These are phyloP conservation scores for Carex arenaria DNA, from an alignment of 202 grass and related monocot genomes.

Conservation along the genomic window DNA sequence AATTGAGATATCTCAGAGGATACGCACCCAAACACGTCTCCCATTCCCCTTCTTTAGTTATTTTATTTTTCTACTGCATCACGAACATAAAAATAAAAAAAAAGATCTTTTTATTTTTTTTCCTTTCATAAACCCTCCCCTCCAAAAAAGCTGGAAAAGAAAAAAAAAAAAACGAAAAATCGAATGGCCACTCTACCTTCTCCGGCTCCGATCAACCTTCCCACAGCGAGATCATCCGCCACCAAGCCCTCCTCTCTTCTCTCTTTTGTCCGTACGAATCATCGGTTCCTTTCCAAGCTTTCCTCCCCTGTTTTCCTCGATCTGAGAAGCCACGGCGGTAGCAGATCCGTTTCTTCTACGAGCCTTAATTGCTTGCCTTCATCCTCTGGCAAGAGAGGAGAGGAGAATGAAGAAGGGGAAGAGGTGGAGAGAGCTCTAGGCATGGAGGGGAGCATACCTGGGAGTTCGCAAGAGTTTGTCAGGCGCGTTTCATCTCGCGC, in stretches of 20 bases:
- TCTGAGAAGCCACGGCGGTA: neutral
- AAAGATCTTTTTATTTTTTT: conserved; percentile 20
- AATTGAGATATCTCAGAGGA: too few species aligned
- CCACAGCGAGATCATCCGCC: conserved; percentile 10
- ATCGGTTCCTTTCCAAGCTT: conserved; percentile 25
- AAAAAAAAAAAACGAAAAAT: neutral
- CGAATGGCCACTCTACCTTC: conserved; percentile 35
- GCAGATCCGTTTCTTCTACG: neutral
- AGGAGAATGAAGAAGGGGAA: conserved; percentile 17
- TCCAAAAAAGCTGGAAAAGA: conserved; percentile 6
- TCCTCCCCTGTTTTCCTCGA: conserved; percentile 22
- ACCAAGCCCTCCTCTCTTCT: neutral
- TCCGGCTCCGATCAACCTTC: conserved; percentile 13
- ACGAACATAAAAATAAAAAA: neutral
- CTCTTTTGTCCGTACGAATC: conserved; percentile 19
- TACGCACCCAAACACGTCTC: neutral
- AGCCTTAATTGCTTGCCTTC: conserved; percentile 20
- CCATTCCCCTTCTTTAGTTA: neutral
- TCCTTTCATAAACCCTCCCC: neutral
- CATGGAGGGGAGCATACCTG: conserved; percentile 74
- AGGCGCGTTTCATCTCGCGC: conserved; percentile 82
- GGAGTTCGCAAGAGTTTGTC: conserved; percentile 87
- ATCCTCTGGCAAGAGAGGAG: conserved; percentile 18
- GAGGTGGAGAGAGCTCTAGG: conserved; percentile 93
- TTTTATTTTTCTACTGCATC: neutral